These are phyloP conservation scores for Fusarium sp. DNA, from an alignment of 2,329 filamentous ascomycete genomes.

Conservation along the genomic window DNA sequence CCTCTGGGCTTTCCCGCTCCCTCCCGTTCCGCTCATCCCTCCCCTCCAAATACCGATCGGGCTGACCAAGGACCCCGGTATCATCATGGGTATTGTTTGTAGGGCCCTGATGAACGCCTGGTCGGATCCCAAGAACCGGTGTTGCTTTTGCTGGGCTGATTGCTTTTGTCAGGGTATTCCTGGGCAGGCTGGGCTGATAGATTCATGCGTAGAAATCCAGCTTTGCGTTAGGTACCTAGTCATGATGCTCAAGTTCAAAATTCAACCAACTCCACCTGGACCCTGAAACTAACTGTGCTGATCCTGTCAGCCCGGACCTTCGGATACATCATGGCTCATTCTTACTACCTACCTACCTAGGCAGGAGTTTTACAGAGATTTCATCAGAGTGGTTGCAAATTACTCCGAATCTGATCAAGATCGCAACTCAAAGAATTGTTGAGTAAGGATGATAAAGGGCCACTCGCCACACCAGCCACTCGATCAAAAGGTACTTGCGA, in stretches of 20 bases:
- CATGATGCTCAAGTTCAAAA: slow-evolving; percentile 9
- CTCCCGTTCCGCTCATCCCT: slow-evolving; percentile 43
- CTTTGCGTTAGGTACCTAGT: slow-evolving; percentile 9
- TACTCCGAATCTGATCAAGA: slow-evolving; percentile 16
- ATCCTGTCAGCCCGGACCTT: slow-evolving; percentile 12
- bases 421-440: slow-evolving; percentile 12
- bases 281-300: slow-evolving; percentile 28
- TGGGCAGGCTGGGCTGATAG: slow-evolving; percentile 35
- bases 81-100: slow-evolving; percentile 21
- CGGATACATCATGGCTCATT: slow-evolving; percentile 27
- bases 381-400: slow-evolving; percentile 20
- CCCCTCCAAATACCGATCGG: slow-evolving; percentile 39
- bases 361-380: not conserved
- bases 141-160: slow-evolving; percentile 25
- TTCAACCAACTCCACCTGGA: slow-evolving; percentile 30
- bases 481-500: slow-evolving; percentile 26
- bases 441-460: slow-evolving; percentile 32
- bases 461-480: slow-evolving; percentile 46
- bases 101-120: slow-evolving; percentile 12
- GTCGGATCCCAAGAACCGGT: slow-evolving; percentile 20
- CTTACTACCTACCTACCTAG: not conserved
- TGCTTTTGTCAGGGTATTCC: slow-evolving; percentile 25
- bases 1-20: slow-evolving; percentile 46
- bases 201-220: slow-evolving; percentile 8
- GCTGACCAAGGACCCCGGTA: slow-evolving; percentile 19